Conservation (phyloP, 768 basidiomycete genomes). For the Trametes punicea region DNA sequence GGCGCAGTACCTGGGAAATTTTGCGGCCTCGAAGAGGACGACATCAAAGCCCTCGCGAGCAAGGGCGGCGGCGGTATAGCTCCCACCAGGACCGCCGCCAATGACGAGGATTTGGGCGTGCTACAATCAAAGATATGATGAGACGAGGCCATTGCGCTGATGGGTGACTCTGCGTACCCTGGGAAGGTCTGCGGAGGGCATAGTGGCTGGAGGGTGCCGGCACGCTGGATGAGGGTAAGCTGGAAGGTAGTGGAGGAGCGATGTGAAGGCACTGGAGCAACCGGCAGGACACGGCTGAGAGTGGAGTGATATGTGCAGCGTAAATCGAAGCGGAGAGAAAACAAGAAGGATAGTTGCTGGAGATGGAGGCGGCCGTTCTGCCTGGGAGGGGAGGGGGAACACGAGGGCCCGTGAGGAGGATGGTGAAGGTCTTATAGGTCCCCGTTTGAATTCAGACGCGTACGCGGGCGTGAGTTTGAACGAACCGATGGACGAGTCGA, state of each 20-base stretch:
- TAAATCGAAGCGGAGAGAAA: not conserved
- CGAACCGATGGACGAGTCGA: not conserved
- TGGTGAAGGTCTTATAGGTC: too few species aligned
- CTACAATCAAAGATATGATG: slow-evolving; percentile 11
- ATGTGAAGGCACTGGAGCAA: not conserved
- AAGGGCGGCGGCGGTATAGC: slow-evolving; percentile 52
- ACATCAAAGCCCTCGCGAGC: slow-evolving; percentile 59
- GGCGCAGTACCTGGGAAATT: slow-evolving; percentile 60
- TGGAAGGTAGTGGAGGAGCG: not conserved
- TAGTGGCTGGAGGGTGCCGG: not conserved
- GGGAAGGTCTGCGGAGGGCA: slow-evolving; percentile 15
- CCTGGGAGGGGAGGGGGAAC: too few species aligned
- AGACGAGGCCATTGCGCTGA: not conserved
- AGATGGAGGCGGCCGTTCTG: too few species aligned
- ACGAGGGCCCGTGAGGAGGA: too few species aligned
- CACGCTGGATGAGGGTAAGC: not conserved
- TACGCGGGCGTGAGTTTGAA: too few species aligned
- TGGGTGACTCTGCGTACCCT: slow-evolving; percentile 1
- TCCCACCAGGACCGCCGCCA: slow-evolving; percentile 60
- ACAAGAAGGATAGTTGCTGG: too few species aligned
- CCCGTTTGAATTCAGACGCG: too few species aligned
- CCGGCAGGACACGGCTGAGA: not conserved
- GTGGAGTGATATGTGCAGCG: not conserved
- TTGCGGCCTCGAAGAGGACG: slow-evolving; percentile 49
- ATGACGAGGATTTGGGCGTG: slow-evolving; percentile 44